Evolutionary conservation across 305 asterid species (phyloP), one percentile per base, ranked within the genome.

Genomic region (Solanum hybrid): DNA sequence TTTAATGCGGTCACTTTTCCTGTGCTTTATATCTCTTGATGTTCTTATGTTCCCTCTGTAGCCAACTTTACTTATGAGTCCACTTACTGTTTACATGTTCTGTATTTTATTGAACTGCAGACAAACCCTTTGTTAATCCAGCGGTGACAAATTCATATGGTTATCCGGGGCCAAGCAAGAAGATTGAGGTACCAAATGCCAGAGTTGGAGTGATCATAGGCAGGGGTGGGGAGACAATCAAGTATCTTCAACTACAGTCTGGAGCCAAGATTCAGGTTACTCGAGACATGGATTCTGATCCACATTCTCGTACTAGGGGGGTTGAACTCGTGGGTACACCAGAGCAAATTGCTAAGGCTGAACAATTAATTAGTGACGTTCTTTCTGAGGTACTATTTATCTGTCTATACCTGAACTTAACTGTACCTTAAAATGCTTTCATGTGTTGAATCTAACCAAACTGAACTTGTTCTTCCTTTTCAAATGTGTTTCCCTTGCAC

Each of bases 211-310:
- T 95, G 27, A 94, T 95, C 81, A 95, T 95, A 90, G 97, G 98
- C 45, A 95, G 92, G 91, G 95, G 95, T 73, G 98, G 96, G 2
- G 98, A 95, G 89, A 95, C 98, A 22, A 95, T 95, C 89, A 95
- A 94, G 91, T 92, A 92, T 76, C 97, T 95, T 79, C 97, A 95
- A 87, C 89, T 89, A 42, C 95, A 94, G 87, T 93, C 97, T 31
- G 97, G 98, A 24, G 98, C 98, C 88, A 95, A 94, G 92, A 95
- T 95, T 92, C 97, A 95, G 94, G 97, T 94, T 71, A 95, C 98
- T 19, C 92, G 97, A 90, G 98, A 95, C 91, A 92, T 91, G 86
- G 60, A 95, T 88, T 93, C 96, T 7, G 97, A 95, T 85, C 96
- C 95, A 5, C 92, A 92, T 92, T 93, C 97, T 86, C 35, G 91